Evolutionary conservation across 106 monocot species (phyloP).

Genomic region (Dioscorea zingiberensis): DNA sequence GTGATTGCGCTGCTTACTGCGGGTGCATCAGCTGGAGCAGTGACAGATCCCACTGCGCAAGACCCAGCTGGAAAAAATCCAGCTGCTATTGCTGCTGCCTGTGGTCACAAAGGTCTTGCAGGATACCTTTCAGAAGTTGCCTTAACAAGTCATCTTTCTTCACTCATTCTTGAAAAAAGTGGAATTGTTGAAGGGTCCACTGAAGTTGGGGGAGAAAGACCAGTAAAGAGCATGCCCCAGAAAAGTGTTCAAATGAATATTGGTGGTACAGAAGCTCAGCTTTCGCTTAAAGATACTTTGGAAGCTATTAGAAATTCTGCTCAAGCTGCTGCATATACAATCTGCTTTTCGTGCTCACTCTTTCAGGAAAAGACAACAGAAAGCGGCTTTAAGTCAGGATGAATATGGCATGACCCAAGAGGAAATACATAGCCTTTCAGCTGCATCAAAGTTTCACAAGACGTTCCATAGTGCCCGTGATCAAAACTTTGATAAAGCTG

Average conservation of each 20-base stretch:
- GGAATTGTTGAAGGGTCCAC: conserved; percentile 53
- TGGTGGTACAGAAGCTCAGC: conserved; percentile 47
- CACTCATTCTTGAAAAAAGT: conserved; percentile 37
- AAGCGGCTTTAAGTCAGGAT: conserved; percentile 16
- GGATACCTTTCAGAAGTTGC: conserved; percentile 71
- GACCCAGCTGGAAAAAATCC: conserved; percentile 67
- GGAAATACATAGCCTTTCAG: conserved; percentile 39
- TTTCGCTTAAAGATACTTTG: conserved; percentile 60
- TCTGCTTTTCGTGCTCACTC: conserved; percentile 71
- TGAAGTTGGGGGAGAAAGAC: conserved; percentile 33
- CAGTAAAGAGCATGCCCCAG: conserved; percentile 35
- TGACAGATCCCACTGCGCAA: conserved; percentile 61
- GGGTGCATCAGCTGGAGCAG: conserved; percentile 55
- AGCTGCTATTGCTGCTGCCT: conserved; percentile 48
- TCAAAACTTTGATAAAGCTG: conserved; percentile 39
- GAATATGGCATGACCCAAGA: conserved; percentile 15
- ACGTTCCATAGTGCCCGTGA: conserved; percentile 7
- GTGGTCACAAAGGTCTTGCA: conserved; percentile 66
- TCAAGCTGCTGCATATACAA: conserved; percentile 78
- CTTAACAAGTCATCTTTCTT: conserved; percentile 51
- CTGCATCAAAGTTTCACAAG: conserved; percentile 22
- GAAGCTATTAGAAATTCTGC: conserved; percentile 64
- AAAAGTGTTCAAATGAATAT: conserved; percentile 18
- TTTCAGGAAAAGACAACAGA: conserved; percentile 50
- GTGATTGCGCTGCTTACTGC: conserved; percentile 66